A percentile compares a stretch with the other conserved stretches of the same genome.
Conservation (phyloP, 2,329 filamentous ascomycete genomes). For the Cercospora brassicicola region DNA sequence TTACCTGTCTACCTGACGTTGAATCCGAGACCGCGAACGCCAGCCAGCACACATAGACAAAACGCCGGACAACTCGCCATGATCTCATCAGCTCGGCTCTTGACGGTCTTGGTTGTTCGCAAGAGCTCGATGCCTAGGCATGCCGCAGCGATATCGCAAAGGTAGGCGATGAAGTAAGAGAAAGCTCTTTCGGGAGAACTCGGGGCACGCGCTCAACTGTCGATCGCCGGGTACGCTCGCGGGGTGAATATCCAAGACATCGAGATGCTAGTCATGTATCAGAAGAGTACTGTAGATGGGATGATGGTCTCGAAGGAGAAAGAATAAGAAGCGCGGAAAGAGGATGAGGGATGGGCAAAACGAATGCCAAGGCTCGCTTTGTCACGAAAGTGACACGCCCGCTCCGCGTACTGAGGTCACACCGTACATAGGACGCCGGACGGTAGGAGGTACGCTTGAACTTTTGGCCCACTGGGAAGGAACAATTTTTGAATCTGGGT, state of each 20-base stretch:
- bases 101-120: not conserved
- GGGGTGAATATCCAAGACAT: not conserved
- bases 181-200: not conserved
- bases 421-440: not conserved
- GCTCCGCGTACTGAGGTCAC: not conserved
- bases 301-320: not conserved
- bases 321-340: not conserved
- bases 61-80: not conserved
- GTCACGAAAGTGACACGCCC: not conserved
- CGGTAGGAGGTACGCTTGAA: not conserved
- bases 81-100: not conserved
- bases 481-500: not conserved
- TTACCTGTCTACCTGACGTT: not conserved
- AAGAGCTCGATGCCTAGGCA: not conserved
- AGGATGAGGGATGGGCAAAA: not conserved
- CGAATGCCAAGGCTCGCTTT: not conserved
- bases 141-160: not conserved
- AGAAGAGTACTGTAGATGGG: not conserved
- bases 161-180: not conserved
- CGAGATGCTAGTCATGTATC: not conserved
- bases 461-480: not conserved
- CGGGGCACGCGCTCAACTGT: not conserved
- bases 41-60: not conserved
- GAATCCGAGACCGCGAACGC: not conserved
- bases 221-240: not conserved